Conservation (phyloP, 306 rosid genomes). For the Pyrus pyrifolia region DNA sequence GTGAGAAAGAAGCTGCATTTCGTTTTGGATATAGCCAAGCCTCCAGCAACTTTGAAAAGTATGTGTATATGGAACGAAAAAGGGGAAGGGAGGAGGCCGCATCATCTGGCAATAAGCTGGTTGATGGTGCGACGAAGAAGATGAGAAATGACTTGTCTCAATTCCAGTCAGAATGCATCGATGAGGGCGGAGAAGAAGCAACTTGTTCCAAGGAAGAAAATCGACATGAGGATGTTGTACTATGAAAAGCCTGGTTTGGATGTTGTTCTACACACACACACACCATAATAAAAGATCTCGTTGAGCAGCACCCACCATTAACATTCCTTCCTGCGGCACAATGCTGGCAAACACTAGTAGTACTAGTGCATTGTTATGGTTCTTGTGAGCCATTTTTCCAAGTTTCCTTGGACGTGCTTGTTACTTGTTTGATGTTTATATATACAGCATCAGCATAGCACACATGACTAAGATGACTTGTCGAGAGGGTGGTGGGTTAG, state of each 20-base stretch:
- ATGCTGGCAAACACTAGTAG: neutral
- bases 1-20: conserved; percentile 81
- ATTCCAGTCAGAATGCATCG: neutral
- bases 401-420: no score
- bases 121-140: conserved; percentile 44
- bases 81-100: conserved; percentile 36
- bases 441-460: no score
- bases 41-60: conserved; percentile 12
- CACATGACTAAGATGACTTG: no score
- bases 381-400: neutral
- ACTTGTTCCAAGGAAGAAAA: conserved; percentile 22
- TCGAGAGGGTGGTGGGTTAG: no score
- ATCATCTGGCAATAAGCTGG: conserved; percentile 33
- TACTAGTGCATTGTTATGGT: neutral
- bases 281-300: neutral
- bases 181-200: conserved; percentile 31
- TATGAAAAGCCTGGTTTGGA: conserved; percentile 33
- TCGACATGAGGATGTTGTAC: conserved; percentile 13
- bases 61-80: conserved; percentile 27
- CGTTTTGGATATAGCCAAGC: conserved; percentile 49
- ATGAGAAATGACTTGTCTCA: conserved; percentile 21
- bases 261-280: neutral
- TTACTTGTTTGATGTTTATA: no score
- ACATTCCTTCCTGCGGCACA: neutral
- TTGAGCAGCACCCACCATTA: neutral